Evolutionary conservation across 805 yeast genomes (phyloP), one percentile per base, ranked within the genome.

Genomic region (Spathaspora girioi): DNA sequence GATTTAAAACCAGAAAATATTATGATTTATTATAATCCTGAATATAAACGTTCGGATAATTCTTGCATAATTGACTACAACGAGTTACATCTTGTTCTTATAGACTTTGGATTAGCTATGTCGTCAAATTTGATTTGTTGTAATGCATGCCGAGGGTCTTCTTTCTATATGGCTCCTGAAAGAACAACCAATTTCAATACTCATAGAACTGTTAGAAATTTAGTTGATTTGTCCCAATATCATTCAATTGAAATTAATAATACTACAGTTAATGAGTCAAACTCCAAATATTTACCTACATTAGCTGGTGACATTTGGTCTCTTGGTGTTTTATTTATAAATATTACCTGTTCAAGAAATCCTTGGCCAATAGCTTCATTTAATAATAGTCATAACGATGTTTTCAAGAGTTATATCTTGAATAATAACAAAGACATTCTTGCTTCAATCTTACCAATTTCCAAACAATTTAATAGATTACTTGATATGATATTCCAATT

Each of bases 151-250:
- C 80, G 96, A 51, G 97, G 97, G 0, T 86, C 93, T 7, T 80
- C 88, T 20, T 92, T 89, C 67, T 91, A 91, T 70, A 91, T 92
- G 97, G 87, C 97, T 0, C 97, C 97, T 7, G 97, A 91, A 66
- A 71, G 94, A 63, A 66, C 83, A n/a, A 69, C 73, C 18, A 78
- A 80, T 56, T 76, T 71, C 45, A 62, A 66, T 53, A 68, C 70
- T 48, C 63, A 67, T 54, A 56, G 55, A 32, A 50, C 60, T 17
- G 65, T 68, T 45, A 54, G 60, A 42, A 54, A 64, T 19, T 48
- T 62, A n/a, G 53, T 70, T n/a, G 67, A 71, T 53, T 61, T 70
- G 61, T 57, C 50, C 54, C 71, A 60, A 52, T 68, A 59, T 54
- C 45, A 53, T 48, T 48, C 60, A 6, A 45, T 55, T 35, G 53